Conservation (phyloP, 73 alveolate genomes). For the Symbiodinium pilosum region DNA sequence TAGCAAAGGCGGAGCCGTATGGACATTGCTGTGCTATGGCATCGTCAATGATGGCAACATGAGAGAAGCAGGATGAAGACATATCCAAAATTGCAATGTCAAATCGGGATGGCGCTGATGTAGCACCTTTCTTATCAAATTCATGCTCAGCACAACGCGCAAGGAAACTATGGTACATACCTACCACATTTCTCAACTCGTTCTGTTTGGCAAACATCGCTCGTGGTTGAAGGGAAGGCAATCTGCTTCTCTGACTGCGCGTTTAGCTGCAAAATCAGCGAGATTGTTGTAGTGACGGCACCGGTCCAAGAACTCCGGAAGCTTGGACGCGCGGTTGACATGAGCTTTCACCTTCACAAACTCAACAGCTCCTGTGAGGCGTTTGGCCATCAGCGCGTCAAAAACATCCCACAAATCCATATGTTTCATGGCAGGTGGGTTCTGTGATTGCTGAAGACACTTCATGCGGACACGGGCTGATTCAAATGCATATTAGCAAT, state of each 20-base stretch:
- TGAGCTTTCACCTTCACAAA: neutral
- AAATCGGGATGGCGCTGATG: neutral
- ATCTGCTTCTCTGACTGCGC: neutral
- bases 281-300: neutral
- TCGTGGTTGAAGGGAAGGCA: neutral
- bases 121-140: neutral
- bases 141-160: neutral
- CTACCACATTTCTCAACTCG: neutral
- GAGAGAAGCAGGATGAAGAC: neutral
- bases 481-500: neutral
- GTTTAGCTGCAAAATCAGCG: too few species aligned
- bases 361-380: neutral
- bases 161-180: neutral
- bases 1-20: neutral
- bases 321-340: too few species aligned
- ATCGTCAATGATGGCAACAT: neutral
- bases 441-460: neutral
- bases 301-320: neutral
- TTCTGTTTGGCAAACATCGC: neutral
- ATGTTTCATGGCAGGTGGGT: neutral
- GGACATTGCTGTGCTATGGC: neutral
- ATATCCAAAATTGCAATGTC: too few species aligned
- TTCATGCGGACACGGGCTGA: neutral
- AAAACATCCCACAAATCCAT: neutral
- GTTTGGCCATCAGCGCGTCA: too few species aligned